Base-by-base conservation (phyloP, 2,329 filamentous ascomycete genomes). In the Fusarium beomiforme region DNA sequence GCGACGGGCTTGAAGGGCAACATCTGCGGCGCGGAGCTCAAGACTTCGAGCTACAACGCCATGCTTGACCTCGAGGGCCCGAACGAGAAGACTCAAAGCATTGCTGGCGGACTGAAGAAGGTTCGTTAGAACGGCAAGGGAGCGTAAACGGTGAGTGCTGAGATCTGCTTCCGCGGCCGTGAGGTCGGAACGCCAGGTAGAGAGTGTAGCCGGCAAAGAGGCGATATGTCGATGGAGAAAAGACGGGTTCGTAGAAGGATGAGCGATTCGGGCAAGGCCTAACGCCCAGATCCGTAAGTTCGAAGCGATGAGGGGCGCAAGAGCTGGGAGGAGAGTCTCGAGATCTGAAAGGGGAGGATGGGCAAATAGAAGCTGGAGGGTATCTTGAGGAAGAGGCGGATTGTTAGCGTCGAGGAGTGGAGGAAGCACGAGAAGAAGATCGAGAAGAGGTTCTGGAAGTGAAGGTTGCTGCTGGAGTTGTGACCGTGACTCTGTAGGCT, bases 171-270 rank as follows among this genome's bases (percentile, higher is more conserved):
- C 78, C 2, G 80, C 72, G 5, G 73, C 65, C 5, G 75, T 61
- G 8, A 85, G 74, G 6, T 78, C 67, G 16, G 76, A 36, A n/a
- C 73, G 76, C 3, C 88, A 82, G 5, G 79, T 63, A 7, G 78
- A 69, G 21, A 85, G 78, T 26, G 82, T 78, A 2, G 78, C 68
- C 0, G 85, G 80, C 4, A 91, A 80, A 21, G 82, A 79, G 2
- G 87, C 81, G 53, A 91, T 85, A 26, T 83, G 78, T 23, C 89
- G 87, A 79, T 90, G 89, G n/a, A 90, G 80, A 74, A 83, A 88
- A 23, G 87, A 87, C 1, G 86, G 81, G 76, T 88, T 88, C 2
- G 85, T 87, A 19, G 80, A 79, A 0, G 86, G 86, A 68, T 84
- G 82, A 6, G 82, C 77, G 36, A 87, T 80, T 41, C 87, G 84